Evolutionary conservation across 1,284 basidiomycete species (phyloP), one percentile per base, ranked within the genome.

Genomic region (Apiotrichum veenhuisii): DNA sequence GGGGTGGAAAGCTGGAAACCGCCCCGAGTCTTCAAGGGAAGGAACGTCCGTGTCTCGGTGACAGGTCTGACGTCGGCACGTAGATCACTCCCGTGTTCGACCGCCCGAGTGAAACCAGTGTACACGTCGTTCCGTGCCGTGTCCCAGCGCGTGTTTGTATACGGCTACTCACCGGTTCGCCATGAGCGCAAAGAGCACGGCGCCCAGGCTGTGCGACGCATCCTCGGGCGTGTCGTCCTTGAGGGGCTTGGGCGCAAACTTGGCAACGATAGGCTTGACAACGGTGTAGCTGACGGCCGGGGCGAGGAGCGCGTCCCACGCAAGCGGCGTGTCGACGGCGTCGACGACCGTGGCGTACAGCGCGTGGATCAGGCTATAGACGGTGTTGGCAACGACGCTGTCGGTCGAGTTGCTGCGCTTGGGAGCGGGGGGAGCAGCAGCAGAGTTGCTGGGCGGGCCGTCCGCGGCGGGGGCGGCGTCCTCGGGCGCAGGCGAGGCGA

Each of bases 271-370:
- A 0, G 91, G 91, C 12, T 89, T 83, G 27, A 92, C 84, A 52
- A 92, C 79, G 8, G 87, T 82, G 65, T 91, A 91, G 69, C 90
- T 89, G 76, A 94, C 83, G 65, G 91, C 88, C 2, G 89, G 85
- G 0, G 89, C 87, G 17, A 85, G 87, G 52, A 91, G 80, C 68
- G 90, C 87, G 17, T 91, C 89, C 90, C 89, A 92, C 54, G 82
- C 85, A 50, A 93, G 73, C 8, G 87, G 83, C 46, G 85, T 84
- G 68, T 93, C 91, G 87, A 75, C 66, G 26, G 50, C 63, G 48
- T 50, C 50, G 38, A 49, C 62, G 50, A 70, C 63, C 18, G 58
- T 59, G 18, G 67, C 49, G 58, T 74, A 71, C 5, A 78, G 57
- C 9, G 67, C 63, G 57, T 76, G 76, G 20, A 76, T 72, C 41